phyloP scores from a whole-genome alignment of 2,329 filamentous ascomycete genomes.

The Paramyrothecium roridum region DNA sequence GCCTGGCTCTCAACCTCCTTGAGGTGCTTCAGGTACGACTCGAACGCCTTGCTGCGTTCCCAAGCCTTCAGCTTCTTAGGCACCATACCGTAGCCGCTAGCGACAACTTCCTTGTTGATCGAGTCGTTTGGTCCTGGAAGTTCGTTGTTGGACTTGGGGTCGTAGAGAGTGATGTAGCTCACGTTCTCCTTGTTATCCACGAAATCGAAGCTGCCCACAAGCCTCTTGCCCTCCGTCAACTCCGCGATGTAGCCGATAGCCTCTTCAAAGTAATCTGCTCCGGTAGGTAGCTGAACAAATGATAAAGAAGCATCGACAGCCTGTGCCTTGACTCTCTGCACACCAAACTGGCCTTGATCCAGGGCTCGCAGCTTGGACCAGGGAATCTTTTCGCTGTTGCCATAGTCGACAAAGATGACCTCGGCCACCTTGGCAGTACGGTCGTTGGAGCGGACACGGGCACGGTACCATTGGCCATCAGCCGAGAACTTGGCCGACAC shows the following conservation, averaged over 20 bases:
- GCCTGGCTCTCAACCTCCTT: constrained; percentile 73
- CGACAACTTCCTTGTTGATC: constrained; percentile 84
- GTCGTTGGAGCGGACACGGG: constrained; percentile 86
- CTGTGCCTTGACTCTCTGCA: constrained; percentile 80
- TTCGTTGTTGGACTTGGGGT: constrained; percentile 61
- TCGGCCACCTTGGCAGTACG: constrained; percentile 85
- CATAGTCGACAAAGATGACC: constrained; percentile 93
- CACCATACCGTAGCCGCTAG: constrained; percentile 84
- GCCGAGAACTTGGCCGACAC: constrained; percentile 88
- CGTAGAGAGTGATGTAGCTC: constrained; percentile 84
- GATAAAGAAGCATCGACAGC: constrained; percentile 84
- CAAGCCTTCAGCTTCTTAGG: constrained; percentile 87
- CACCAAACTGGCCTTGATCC: constrained; percentile 72
- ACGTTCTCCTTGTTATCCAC: constrained; percentile 75
- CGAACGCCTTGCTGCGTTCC: constrained; percentile 72
- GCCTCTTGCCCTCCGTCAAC: constrained; percentile 68
- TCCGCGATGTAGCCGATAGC: constrained; percentile 73
- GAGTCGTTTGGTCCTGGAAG: constrained; percentile 65
- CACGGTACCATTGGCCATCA: constrained; percentile 93
- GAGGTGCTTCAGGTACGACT: constrained; percentile 68
- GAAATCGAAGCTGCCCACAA: constrained; percentile 90
- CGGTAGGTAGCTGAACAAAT: constrained; percentile 82
- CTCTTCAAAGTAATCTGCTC: constrained; percentile 79
- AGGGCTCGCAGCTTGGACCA: constrained; percentile 85
- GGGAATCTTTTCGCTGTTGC: constrained; percentile 84